Evolutionary conservation across 352 stramenopile genomes (phyloP), one percentile per base, ranked within the genome.

Genomic region (Aphanomyces stellatus): DNA sequence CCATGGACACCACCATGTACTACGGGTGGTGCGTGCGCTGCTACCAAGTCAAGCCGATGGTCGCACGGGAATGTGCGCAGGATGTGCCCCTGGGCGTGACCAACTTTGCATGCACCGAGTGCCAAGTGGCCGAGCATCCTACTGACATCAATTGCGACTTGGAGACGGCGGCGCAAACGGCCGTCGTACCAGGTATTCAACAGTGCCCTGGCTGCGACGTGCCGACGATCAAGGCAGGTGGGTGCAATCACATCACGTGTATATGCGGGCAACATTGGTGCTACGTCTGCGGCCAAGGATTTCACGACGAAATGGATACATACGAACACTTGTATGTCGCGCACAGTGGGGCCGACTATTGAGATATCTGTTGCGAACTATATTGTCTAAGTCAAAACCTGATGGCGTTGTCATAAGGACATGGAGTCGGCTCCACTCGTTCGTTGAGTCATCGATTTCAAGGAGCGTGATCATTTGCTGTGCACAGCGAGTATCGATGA

Each of bases 161-260:
- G n/a, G n/a, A n/a, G n/a, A n/a, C n/a, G n/a, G n/a, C n/a, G n/a
- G n/a, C n/a, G n/a, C n/a, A n/a, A n/a, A n/a, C n/a, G 10, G 4
- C 4, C 2, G 53, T 51, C 11, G 27, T 7, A 31, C n/a, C n/a
- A 11, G n/a, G 5, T 17, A 62, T 13, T 11, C 5, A 35, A 25
- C 17, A 22, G 4, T 64, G 56, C 35, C 56, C 56, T 10, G 56
- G 56, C 7, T 64, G 56, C 41, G 17, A 25, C 7, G 19, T 24
- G n/a, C 10, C 25, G 30, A 53, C 33, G 22, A 30, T 51, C 17
- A 64, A 64, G 22, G 19, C 30, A 6, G 41, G 35, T 25, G 56
- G 56, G 19, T 64, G 56, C 41, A 64, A 64, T 30, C 56, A 64
- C 56, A 64, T 64, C 10, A 64, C 30, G n/a, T 64, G 56, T 22